A percentile compares a stretch with the other conserved stretches of the same genome.
These are phyloP conservation scores for Malus orientalis DNA, from an alignment of 306 rosid genomes.

Conservation along the genomic window DNA sequence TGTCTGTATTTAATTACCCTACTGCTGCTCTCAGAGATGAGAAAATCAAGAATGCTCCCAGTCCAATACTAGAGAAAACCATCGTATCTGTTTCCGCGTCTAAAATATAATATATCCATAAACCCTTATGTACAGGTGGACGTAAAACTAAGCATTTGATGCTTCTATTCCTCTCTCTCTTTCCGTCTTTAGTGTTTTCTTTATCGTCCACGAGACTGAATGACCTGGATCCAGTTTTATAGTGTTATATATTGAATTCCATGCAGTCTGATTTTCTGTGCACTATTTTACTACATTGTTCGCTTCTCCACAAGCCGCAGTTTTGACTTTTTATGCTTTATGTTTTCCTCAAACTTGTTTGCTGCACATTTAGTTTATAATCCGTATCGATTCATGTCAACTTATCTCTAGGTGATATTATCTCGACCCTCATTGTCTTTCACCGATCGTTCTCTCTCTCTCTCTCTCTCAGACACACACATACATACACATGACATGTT, in stretches of 20 bases:
- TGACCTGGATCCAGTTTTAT: conserved; percentile 73
- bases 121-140: conserved; percentile 17
- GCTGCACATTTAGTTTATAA: conserved; percentile 14
- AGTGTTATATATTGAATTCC: conserved; percentile 21
- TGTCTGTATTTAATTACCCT: conserved; percentile 31
- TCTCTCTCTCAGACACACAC: not conserved
- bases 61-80: conserved; percentile 17
- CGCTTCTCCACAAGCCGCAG: conserved; percentile 13
- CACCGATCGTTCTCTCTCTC: not conserved
- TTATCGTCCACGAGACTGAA: conserved; percentile 37
- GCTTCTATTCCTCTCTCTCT: conserved; percentile 56
- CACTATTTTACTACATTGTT: conserved; percentile 17
- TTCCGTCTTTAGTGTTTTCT: conserved; percentile 9
- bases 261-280: conserved; percentile 34
- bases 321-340: conserved; percentile 28
- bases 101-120: conserved; percentile 10
- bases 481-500: not conserved
- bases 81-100: conserved; percentile 14
- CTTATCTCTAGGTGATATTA: conserved; percentile 22
- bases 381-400: conserved; percentile 18
- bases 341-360: conserved; percentile 22
- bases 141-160: conserved; percentile 29
- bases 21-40: conserved; percentile 29
- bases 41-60: conserved; percentile 43
- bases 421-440: conserved; percentile 9